phyloP scores from a whole-genome alignment of 805 yeast genomes.

The Pachysolen tannophilus region DNA sequence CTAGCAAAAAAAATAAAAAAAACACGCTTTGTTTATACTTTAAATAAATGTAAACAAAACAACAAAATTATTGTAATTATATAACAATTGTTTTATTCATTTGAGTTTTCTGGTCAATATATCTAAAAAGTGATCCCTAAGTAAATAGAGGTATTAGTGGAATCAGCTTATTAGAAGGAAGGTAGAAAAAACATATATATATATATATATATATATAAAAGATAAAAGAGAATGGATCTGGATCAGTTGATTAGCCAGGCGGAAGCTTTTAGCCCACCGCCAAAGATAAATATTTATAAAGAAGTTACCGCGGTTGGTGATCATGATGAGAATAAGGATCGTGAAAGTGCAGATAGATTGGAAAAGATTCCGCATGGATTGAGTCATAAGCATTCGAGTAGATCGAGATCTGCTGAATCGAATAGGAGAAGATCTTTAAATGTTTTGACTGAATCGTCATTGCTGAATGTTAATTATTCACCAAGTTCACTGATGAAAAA shows the following conservation, averaged over 20 bases:
- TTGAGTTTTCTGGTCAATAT: too few relatives aligned
- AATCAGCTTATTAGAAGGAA: too few relatives aligned
- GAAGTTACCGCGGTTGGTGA: too few relatives aligned
- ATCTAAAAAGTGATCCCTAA: too few relatives aligned
- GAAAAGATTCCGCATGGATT: conserved; percentile 40
- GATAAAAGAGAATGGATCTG: conserved; percentile 4
- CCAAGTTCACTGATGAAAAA: conserved; percentile 4
- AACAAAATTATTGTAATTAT: too few relatives aligned
- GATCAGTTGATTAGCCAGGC: conserved; percentile 8
- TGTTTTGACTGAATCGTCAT: conserved; percentile 2
- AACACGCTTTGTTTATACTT: too few relatives aligned
- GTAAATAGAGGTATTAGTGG: too few relatives aligned
- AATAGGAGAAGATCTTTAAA: conserved; percentile 18
- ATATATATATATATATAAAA: neutral
- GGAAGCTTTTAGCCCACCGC: conserved; percentile 8
- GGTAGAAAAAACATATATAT: too few relatives aligned
- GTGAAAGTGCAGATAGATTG: conserved; percentile 10
- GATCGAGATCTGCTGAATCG: neutral
- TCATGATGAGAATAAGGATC: conserved; percentile 2
- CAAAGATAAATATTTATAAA: neutral
- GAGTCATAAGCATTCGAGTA: conserved; percentile 25
- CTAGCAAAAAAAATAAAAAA: too few relatives aligned
- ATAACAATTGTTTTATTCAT: too few relatives aligned
- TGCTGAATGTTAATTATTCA: neutral
- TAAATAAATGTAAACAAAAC: too few relatives aligned